Evolutionary conservation across 371 early-diverging fungal genomes (phyloP).

Genomic region (Mucor mucedo): DNA sequence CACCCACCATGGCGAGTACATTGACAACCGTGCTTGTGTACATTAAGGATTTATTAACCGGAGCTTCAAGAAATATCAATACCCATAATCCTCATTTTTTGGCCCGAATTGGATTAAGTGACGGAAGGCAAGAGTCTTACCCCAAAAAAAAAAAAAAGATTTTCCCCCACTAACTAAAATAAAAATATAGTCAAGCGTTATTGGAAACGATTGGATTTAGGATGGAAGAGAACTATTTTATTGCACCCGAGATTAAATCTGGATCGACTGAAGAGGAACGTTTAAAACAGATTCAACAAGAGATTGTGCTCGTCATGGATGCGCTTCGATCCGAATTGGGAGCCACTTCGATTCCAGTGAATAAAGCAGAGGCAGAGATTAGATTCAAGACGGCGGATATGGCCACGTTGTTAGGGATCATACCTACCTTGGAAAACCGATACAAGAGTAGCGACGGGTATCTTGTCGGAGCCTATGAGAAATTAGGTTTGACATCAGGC

Average conservation of each 20-base stretch:
- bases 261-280: constrained; percentile 11
- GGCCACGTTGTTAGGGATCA: constrained; percentile 20
- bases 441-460: constrained; percentile 20
- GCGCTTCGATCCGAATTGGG: constrained; percentile 25
- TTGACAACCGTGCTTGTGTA: constrained; percentile 34
- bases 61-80: constrained; percentile 43
- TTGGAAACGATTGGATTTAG: constrained; percentile 43
- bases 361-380: constrained; percentile 5
- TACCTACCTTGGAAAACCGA: constrained; percentile 20
- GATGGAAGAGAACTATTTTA: constrained; percentile 35
- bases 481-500: constrained; percentile 54
- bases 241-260: constrained; percentile 37
- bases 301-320: constrained; percentile 32
- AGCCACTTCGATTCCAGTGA: constrained; percentile 15
- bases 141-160: background rate
- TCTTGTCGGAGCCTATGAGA: constrained; percentile 30
- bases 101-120: constrained; percentile 40
- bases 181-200: constrained; percentile 36
- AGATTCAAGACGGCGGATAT: constrained; percentile 21
- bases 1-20: constrained; percentile 38
- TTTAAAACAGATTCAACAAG: constrained; percentile 28
- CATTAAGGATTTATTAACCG: constrained; percentile 36
- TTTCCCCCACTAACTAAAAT: background rate
- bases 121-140: constrained; percentile 34
- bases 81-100: constrained; percentile 31